phyloP scores from a whole-genome alignment of 1,284 basidiomycete genomes.

The Hymenochaete sp. region DNA sequence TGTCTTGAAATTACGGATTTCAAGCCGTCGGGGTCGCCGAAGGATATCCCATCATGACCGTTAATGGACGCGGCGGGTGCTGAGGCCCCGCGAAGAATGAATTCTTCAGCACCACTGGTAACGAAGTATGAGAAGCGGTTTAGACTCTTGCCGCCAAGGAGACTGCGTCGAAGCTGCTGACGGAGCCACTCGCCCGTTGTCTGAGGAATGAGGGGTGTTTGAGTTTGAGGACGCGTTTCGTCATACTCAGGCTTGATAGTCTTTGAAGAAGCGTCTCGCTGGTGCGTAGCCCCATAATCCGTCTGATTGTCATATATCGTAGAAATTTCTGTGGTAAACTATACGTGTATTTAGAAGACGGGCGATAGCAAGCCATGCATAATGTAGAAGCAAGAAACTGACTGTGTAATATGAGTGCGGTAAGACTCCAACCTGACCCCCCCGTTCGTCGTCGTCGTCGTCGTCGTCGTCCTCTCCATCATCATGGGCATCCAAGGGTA shows the following conservation, averaged over 20 bases:
- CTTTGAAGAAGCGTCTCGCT: conserved; percentile 36
- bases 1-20: conserved; percentile 13
- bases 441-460: conserved; percentile 22
- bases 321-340: conserved; percentile 66
- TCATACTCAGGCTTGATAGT: no score
- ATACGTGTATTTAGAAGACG: conserved; percentile 10
- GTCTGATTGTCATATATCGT: conserved; percentile 32
- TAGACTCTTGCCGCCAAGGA: conserved; percentile 67
- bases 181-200: conserved; percentile 68
- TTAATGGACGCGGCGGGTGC: conserved; percentile 12
- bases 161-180: conserved; percentile 28
- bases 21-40: conserved; percentile 16
- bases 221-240: conserved; percentile 35
- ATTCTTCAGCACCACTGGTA: conserved; percentile 76
- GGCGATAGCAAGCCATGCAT: conserved; percentile 2
- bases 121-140: conserved; percentile 82
- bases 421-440: conserved; percentile 55
- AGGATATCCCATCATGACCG: no score
- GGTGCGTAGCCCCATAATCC: conserved; percentile 30
- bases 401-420: conserved; percentile 69
- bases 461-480: conserved; percentile 27
- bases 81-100: conserved; percentile 51
- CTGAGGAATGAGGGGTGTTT: conserved; percentile 57
- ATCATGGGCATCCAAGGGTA: conserved; percentile 2
- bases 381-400: conserved; percentile 23